These are phyloP conservation scores for Narthecium ossifragum DNA, from an alignment of 106 monocot genomes.

Conservation along the genomic window DNA sequence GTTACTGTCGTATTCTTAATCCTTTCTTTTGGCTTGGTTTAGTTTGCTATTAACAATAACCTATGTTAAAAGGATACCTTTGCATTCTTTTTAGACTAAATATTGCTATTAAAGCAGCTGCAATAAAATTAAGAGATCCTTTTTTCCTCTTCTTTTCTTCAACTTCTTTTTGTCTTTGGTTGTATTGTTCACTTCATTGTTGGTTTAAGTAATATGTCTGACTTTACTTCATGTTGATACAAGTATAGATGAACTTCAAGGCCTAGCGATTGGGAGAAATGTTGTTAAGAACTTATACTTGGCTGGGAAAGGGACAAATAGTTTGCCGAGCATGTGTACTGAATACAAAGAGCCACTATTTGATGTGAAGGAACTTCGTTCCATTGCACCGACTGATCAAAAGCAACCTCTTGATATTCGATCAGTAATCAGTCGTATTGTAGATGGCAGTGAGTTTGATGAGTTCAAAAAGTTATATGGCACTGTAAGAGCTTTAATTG, in stretches of 20 bases:
- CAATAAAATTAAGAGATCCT: no score
- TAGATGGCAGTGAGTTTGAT: conserved; percentile 97
- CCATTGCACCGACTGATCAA: conserved; percentile 84
- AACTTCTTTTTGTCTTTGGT: not conserved
- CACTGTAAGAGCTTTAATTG: conserved; percentile 53
- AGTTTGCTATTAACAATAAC: no score
- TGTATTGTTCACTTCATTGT: no score
- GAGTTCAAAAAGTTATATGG: conserved; percentile 99
- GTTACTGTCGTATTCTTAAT: no score
- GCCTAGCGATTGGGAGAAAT: conserved; percentile 74
- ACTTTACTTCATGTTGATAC: not conserved
- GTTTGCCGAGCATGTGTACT: conserved; percentile 16
- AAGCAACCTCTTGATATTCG: conserved; percentile 87
- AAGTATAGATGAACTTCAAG: conserved; percentile 88
- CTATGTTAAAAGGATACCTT: no score
- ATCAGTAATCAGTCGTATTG: conserved; percentile 84
- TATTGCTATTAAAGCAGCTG: not conserved
- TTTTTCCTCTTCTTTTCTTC: not conserved
- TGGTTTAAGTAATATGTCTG: no score
- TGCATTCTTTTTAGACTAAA: not conserved
- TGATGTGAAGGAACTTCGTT: conserved; percentile 71
- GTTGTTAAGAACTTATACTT: conserved; percentile 90
- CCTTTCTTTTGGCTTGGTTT: no score
- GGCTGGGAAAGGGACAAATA: conserved; percentile 52
- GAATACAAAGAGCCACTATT: conserved; percentile 64